Conservation (phyloP, 495 filamentous ascomycete genomes). For the Xylaria cubensis region DNA sequence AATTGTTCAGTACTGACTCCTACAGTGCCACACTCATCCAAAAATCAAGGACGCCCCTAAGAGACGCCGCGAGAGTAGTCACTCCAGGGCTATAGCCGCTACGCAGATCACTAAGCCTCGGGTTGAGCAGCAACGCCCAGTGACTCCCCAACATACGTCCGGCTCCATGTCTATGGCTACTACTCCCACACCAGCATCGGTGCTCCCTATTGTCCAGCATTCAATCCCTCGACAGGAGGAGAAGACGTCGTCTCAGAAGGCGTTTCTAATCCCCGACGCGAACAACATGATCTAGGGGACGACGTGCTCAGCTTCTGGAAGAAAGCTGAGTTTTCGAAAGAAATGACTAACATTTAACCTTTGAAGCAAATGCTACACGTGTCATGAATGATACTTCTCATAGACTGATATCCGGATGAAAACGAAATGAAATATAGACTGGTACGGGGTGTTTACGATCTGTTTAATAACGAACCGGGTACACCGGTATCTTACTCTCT, state of each 20-base stretch:
- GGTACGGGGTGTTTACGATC: constrained; percentile 24
- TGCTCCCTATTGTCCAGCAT: constrained; percentile 23
- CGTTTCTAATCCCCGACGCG: constrained; percentile 19
- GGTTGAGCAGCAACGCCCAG: constrained; percentile 40
- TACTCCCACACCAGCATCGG: constrained; percentile 47
- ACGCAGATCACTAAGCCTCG: constrained; percentile 48
- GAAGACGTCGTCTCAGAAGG: neutral
- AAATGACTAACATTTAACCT: neutral
- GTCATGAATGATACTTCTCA: constrained; percentile 26
- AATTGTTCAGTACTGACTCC: constrained; percentile 23
- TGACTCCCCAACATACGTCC: constrained; percentile 52
- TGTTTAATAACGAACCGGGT: constrained; percentile 13
- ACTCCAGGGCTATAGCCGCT: constrained; percentile 49
- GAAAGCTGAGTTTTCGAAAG: neutral
- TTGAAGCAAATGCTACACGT: constrained; percentile 16
- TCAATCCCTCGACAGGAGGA: constrained; percentile 8
- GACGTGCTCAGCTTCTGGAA: neutral
- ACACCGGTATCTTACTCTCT: constrained; percentile 2
- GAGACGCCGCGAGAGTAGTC: constrained; percentile 68
- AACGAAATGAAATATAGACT: constrained; percentile 28
- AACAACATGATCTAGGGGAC: constrained; percentile 27
- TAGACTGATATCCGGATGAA: constrained; percentile 24
- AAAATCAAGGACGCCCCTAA: constrained; percentile 78
- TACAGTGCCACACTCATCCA: constrained; percentile 74
- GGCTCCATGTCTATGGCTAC: constrained; percentile 41